Evolutionary conservation across 306 rosid genomes (phyloP).

Genomic region (Quercus agrifolia): DNA sequence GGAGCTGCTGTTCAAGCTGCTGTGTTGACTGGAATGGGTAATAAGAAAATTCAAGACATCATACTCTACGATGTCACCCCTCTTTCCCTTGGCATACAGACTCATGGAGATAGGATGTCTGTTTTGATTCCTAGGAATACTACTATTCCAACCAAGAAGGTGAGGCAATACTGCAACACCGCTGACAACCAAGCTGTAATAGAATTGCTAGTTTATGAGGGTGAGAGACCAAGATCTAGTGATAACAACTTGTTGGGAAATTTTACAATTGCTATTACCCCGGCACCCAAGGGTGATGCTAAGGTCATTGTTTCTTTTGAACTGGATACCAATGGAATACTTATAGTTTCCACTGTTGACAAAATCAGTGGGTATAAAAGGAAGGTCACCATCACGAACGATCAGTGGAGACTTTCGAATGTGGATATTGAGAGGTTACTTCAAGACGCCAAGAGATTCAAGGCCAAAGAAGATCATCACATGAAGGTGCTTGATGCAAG

Average conservation of each 20-base stretch:
- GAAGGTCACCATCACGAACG: slow-evolving; percentile 15
- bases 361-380: not conserved
- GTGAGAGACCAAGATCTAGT: slow-evolving; percentile 7
- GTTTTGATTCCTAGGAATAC: slow-evolving; percentile 19
- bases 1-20: no score
- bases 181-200: slow-evolving; percentile 3
- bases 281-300: slow-evolving; percentile 11
- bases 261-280: slow-evolving; percentile 8
- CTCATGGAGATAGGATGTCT: not conserved
- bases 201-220: slow-evolving; percentile 9
- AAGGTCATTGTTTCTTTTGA: not conserved
- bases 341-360: slow-evolving; percentile 20
- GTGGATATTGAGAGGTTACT: slow-evolving; percentile 10
- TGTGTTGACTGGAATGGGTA: no score
- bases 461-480: slow-evolving; percentile 19
- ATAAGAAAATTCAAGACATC: not conserved
- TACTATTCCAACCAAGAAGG: slow-evolving; percentile 13
- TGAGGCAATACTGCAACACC: not conserved
- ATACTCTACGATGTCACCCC: slow-evolving; percentile 19
- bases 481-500: slow-evolving; percentile 7
- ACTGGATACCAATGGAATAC: not conserved
- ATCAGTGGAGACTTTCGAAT: slow-evolving; percentile 3
- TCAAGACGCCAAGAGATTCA: slow-evolving; percentile 9
- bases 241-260: slow-evolving; percentile 20
- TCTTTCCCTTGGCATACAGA: slow-evolving; percentile 8